Percentiles rank a stretch among this genome's conserved stretches.
These are phyloP conservation scores for Cladosporium sp. DNA, from an alignment of 2,329 filamentous ascomycete species.

Conservation along the genomic window DNA sequence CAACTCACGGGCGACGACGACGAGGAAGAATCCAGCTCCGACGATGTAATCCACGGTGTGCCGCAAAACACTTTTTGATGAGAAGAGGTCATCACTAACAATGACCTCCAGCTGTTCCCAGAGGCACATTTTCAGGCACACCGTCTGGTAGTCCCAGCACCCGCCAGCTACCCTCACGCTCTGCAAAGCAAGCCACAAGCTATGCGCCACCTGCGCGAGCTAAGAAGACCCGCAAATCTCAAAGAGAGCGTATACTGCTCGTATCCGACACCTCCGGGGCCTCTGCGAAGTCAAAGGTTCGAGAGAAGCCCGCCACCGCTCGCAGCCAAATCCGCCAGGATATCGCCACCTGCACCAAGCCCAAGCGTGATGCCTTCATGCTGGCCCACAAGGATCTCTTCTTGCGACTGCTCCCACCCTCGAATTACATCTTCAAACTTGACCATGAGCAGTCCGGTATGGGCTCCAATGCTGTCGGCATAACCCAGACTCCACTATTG, in stretches of 20 bases:
- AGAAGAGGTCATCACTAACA: not conserved
- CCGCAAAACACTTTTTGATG: not conserved
- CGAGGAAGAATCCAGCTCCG: constrained; percentile 21
- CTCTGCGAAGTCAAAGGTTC: not conserved
- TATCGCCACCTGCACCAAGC: constrained; percentile 39
- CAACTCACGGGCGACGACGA: constrained; percentile 13
- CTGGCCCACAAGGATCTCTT: constrained; percentile 43
- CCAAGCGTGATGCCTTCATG: constrained; percentile 43
- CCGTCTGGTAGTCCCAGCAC: constrained; percentile 4
- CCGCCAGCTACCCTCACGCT: constrained; percentile 24
- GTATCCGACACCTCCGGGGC: constrained; percentile 15
- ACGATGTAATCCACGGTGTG: constrained; percentile 21
- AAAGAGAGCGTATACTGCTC: constrained; percentile 12
- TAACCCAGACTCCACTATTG: constrained; percentile 36
- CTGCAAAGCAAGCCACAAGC: constrained; percentile 21
- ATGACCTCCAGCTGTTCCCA: not conserved
- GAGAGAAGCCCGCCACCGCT: constrained; percentile 33
- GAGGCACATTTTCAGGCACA: not conserved
- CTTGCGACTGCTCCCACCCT: constrained; percentile 41
- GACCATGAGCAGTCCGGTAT: constrained; percentile 15
- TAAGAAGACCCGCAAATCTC: constrained; percentile 10
- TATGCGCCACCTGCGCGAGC: constrained; percentile 17
- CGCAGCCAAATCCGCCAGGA: constrained; percentile 37
- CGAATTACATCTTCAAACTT: constrained; percentile 41
- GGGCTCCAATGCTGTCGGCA: constrained; percentile 6